A percentile compares a stretch with the other conserved stretches of the same genome.
Conservation (phyloP, 768 basidiomycete genomes). For the Panaeolus cyanescens region DNA sequence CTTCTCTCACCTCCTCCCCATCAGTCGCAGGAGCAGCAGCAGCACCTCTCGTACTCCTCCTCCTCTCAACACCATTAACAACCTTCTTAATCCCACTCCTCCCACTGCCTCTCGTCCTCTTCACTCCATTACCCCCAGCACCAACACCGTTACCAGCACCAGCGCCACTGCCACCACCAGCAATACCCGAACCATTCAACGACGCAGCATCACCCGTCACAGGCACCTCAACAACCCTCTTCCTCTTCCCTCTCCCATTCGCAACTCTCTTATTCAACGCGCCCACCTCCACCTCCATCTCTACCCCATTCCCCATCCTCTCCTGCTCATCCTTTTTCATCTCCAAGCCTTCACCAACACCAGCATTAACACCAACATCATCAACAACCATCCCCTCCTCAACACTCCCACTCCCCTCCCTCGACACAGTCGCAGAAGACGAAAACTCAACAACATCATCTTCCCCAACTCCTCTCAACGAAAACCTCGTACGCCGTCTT, state of each 20-base stretch:
- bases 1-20: background rate
- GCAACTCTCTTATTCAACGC: too few relatives aligned
- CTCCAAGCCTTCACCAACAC: too few relatives aligned
- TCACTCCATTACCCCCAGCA: too few relatives aligned
- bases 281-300: background rate
- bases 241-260: background rate
- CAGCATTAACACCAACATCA: too few relatives aligned
- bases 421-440: background rate
- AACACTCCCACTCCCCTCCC: background rate
- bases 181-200: background rate
- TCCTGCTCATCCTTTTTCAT: too few relatives aligned
- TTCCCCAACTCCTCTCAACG: background rate
- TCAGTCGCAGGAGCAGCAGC: too few relatives aligned
- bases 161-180: too few relatives aligned
- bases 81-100: background rate
- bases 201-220: background rate
- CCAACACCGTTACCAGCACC: background rate
- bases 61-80: background rate
- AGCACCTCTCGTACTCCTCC: background rate
- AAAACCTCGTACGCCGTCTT: background rate
- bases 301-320: background rate
- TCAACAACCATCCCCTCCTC: background rate
- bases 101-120: background rate
- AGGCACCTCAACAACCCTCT: background rate
- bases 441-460: background rate